Base-by-base conservation (phyloP, 768 basidiomycete species). In the Cystofilobasidium capitatum region DNA sequence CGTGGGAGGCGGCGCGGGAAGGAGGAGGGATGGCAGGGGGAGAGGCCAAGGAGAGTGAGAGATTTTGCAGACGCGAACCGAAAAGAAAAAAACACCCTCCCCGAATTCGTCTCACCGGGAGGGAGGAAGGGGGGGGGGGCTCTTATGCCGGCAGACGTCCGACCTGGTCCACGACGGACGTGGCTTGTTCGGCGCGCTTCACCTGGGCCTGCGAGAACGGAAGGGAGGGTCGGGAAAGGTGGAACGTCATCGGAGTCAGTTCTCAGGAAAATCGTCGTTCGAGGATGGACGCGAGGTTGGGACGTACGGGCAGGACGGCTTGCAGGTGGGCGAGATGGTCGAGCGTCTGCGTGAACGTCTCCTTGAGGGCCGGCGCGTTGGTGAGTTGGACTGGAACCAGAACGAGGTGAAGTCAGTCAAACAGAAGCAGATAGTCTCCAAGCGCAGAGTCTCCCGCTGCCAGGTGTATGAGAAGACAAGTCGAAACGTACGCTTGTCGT, bases 121-220 rank as follows among this genome's bases (percentile, higher is more conserved):
- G 40, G 10, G 40, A 10, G 10, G 40, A 42, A 10, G 40, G 40
- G 10, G 10, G 40, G 10, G 10, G 10, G 10, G 10, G 40, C 40
- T 10, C 40, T 20, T 42, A 62, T 14, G 60, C 40, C 14, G 60
- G 60, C 42, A 62, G 44, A n/a, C 40, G 42, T n/a, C 31, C 39
- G 39, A 64, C 49, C 39, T 64, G 51, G 24, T 40, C 26, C 16
- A 40, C 26, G 54, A 64, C 63, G 36, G 26, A 26, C 36, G 29
- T 12, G 10, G 63, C 63, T 57, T 64, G 63, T 13, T 40, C 33
- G 16, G 63, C 63, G 51, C 63, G 63, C 24, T 64, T 37, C 20
- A 64, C 24, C 54, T 64, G 63, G 37, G 63, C 24, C 63, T 64
- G 54, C 24, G 58, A 26, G 37, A 2, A 12, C n/a, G 8, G 39